Base-by-base conservation (phyloP, 83 land plant species). In the Isoetes engelmannii region DNA sequence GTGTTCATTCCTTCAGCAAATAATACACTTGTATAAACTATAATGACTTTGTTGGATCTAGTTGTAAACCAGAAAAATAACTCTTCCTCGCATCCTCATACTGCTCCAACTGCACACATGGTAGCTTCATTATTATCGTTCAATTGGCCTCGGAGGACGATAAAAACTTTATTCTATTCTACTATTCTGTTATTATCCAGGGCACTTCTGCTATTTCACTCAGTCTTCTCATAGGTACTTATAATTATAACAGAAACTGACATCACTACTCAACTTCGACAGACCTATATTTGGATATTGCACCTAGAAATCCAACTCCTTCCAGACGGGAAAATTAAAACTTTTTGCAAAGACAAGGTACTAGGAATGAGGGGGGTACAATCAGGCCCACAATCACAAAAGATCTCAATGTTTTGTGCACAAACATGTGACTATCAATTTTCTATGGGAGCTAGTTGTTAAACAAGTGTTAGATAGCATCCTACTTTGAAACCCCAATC, bases 61-160 rank as follows among this genome's bases (percentile, higher is more conserved):
- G 15, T 57, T 88, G 86, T 68, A 94, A 84, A 18, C 96, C 99
- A 4, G 80, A 73, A 50, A 88, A 70, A 73, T 87, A 72, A 12
- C 79, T 69, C 68, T 90, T 86, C 57, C 81, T 67, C 28, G 97
- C 92, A 61, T 81, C 81, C 5, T 82, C 92, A 86, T 94, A 94
- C 56, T 79, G 89, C 63, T 94, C 99, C 48, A 88, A 75, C 96
- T 93, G 86, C 61, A 74, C 28, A 47, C 21, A 0, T 15, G 10
- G 55, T 20, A 8, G 41, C 4, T 44, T n/a, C 41, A 41, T 53
- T 37, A 55, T 42, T 21, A 9, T 28, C 6, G 7, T n/a, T n/a
- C n/a, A n/a, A n/a, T n/a, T n/a, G n/a, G n/a, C n/a, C n/a, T n/a
- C n/a, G n/a, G n/a, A n/a, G n/a, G n/a, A n/a, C n/a, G n/a, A n/a